Percentiles rank a stretch among this genome's conserved stretches.
Conservation (phyloP, 2,329 filamentous ascomycete species). For the Colletotrichum sp. region DNA sequence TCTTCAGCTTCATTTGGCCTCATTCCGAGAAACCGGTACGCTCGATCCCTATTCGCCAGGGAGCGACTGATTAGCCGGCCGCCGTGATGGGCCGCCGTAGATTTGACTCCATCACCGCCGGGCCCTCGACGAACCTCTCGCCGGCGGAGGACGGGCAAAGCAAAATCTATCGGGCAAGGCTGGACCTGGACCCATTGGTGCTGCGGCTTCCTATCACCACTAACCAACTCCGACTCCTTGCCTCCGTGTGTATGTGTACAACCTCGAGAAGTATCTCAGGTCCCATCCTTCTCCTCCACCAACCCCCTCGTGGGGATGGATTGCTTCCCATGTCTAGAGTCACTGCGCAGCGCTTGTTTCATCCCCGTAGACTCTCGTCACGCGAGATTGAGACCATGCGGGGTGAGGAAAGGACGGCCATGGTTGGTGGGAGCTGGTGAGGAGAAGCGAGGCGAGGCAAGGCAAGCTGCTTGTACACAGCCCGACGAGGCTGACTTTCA, state of each 20-base stretch:
- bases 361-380: neutral
- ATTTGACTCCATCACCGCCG: neutral
- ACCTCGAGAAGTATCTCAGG: slow-evolving; percentile 6
- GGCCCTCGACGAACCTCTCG: neutral
- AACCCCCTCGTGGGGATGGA: neutral
- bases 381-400: neutral
- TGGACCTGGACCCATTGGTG: neutral
- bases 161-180: neutral
- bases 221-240: neutral
- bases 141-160: neutral
- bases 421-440: neutral
- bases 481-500: neutral
- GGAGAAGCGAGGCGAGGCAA: neutral
- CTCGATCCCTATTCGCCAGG: neutral
- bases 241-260: slow-evolving; percentile 11
- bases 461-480: neutral
- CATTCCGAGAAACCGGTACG: neutral
- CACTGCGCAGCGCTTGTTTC: neutral
- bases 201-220: neutral
- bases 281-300: neutral
- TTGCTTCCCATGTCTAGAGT: neutral
- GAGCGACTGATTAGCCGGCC: neutral
- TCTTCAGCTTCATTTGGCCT: neutral
- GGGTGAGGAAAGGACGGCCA: neutral
- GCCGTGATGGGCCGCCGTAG: neutral